Evolutionary conservation across 148 eudicot species (phyloP).

Genomic region (Vaccinium corymbosum): DNA sequence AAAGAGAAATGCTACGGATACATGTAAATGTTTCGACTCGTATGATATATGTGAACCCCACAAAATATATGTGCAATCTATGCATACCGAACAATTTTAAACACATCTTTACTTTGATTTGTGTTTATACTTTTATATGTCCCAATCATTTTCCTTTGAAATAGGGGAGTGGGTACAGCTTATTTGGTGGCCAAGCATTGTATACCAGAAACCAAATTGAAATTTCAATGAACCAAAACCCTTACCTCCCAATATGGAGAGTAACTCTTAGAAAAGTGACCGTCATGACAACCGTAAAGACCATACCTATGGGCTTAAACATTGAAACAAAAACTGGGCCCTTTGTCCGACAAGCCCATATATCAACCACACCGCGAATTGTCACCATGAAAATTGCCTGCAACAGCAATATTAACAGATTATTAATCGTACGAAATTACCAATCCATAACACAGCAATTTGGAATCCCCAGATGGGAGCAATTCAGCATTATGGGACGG

Average conservation of each 20-base stretch:
- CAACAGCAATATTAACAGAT: background rate
- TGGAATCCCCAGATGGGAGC: no score
- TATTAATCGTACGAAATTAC: background rate
- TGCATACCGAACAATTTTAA: background rate
- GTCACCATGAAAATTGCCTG: background rate
- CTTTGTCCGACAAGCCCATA: background rate
- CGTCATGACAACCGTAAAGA: background rate
- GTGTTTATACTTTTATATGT: background rate
- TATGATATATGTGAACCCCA: background rate
- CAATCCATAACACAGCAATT: background rate
- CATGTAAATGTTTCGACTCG: background rate
- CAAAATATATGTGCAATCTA: background rate
- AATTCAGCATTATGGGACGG: no score
- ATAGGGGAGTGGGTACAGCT: background rate
- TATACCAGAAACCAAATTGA: no score
- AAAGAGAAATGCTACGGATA: background rate
- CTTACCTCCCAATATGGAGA: conserved; percentile 5
- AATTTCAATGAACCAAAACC: background rate
- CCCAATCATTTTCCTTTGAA: no score
- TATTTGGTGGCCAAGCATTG: background rate
- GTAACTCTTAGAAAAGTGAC: background rate
- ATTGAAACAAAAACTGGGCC: conserved; percentile 14
- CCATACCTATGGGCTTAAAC: conserved; percentile 11
- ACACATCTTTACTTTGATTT: background rate
- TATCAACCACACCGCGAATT: background rate